Evolutionary conservation across 2,329 filamentous ascomycete species (phyloP), one percentile per base, ranked within the genome.

Genomic region (Polychaeton citri): DNA sequence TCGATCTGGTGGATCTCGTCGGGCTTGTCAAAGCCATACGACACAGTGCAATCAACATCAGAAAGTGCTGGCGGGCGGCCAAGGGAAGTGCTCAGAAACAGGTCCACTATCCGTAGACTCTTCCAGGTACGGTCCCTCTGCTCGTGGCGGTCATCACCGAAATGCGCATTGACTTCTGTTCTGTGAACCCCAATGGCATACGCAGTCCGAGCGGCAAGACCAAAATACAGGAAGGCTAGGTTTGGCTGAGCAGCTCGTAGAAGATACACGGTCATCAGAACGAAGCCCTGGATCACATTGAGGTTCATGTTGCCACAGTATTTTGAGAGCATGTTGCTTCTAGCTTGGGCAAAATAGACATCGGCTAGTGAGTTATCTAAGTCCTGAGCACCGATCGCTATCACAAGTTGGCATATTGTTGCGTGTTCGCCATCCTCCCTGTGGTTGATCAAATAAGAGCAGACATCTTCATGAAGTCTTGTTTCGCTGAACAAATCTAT

Each of bases 51-150:
- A 34, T 69, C 67, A 10, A 68, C 63, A 38, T 71, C 67, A 0
- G 66, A 68, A 2, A 65, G 70, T 3, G 66, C 66, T 5, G 68
- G 66, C 8, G 68, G 68, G n/a, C 68, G 59, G 5, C 68, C 68
- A 6, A 71, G 48, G 1, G 64, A 60, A 17, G 62, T 66, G 43
- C 66, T 69, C 40, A 71, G 63, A 24, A 68, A 66, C 35, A 69
- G 53, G 38, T 71, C 68, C 34, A 69, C 59, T 35, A 69, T 63
- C 2, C 67, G 61, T 4, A 71, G 51, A 43, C 65, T 69, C 46
- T 66, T 70, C 67, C 67, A 71, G 15, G 69, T 64, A 3, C 65
- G 59, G 41, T 69, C 65, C 37, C 67, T 42, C 18, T 37, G 20
- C 16, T 21, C 30, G 12, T 58, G 55, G 31, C 63, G 60, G 2